A percentile compares a stretch with the other conserved stretches of the same genome.
These are phyloP conservation scores for Leucogyrophana mollusca DNA, from an alignment of 768 basidiomycete species.

Conservation along the genomic window DNA sequence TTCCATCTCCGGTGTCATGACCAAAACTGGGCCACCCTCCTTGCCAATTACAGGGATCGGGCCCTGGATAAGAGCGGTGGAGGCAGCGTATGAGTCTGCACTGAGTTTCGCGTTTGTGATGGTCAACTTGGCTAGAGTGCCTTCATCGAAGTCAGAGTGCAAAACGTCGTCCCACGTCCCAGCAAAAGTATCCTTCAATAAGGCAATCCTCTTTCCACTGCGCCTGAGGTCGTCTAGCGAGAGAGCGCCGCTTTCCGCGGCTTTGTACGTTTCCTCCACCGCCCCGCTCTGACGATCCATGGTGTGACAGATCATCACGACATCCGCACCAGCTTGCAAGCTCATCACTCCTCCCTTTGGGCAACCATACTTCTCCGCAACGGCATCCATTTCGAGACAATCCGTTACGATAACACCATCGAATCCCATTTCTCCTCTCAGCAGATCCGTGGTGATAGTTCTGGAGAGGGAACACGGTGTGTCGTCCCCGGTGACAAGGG, in stretches of 20 bases:
- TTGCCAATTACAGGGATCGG: conserved; percentile 33
- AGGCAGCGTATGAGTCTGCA: conserved; percentile 42
- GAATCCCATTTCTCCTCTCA: conserved; percentile 52
- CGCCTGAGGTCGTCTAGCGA: conserved; percentile 33
- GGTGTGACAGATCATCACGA: conserved; percentile 76
- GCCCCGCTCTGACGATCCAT: conserved; percentile 53
- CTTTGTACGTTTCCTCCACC: conserved; percentile 49
- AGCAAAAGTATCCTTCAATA: conserved; percentile 51
- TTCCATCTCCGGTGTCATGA: conserved; percentile 58
- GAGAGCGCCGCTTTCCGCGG: conserved; percentile 45
- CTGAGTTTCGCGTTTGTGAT: conserved; percentile 42
- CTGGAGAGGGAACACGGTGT: conserved; percentile 60
- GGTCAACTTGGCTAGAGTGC: conserved; percentile 30
- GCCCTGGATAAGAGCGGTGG: conserved; percentile 48
- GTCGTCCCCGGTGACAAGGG: conserved; percentile 50
- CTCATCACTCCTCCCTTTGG: conserved; percentile 55
- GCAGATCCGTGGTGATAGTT: conserved; percentile 48
- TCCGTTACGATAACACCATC: conserved; percentile 67
- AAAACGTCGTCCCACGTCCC: conserved; percentile 45
- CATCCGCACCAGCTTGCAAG: conserved; percentile 62
- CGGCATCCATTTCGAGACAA: conserved; percentile 76
- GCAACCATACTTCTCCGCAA: conserved; percentile 48
- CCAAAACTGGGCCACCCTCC: conserved; percentile 30
- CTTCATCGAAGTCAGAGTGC: conserved; percentile 20
- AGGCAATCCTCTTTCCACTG: conserved; percentile 46